A percentile compares a stretch with the other conserved stretches of the same genome.
Evolutionary conservation across 2,329 filamentous ascomycete genomes (phyloP).

Genomic region (Neurospora sp.): DNA sequence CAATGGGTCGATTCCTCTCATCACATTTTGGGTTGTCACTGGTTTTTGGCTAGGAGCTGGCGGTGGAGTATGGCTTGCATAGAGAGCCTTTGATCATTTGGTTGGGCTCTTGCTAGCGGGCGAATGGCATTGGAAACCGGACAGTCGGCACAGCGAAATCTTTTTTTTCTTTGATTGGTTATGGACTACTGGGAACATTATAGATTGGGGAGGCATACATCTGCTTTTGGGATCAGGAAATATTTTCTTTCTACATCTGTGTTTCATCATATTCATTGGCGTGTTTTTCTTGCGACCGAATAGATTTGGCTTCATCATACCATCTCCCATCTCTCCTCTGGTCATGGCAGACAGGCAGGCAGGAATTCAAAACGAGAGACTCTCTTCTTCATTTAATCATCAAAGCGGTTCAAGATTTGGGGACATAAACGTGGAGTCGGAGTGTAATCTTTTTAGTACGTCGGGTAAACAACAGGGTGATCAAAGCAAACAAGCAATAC

Average conservation of each 20-base stretch:
- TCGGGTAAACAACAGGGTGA: neutral
- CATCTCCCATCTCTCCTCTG: conserved; percentile 1
- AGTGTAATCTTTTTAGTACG: neutral
- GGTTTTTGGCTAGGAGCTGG: neutral
- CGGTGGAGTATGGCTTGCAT: neutral
- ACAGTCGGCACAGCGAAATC: neutral
- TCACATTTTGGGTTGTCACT: neutral
- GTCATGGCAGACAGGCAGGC: neutral
- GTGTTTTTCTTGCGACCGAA: conserved; percentile 8
- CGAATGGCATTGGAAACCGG: neutral
- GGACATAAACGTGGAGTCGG: neutral
- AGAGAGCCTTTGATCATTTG: neutral
- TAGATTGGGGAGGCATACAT: neutral
- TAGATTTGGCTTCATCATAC: conserved; percentile 12
- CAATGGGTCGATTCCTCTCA: neutral
- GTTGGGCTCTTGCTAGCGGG: neutral
- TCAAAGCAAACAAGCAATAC: neutral
- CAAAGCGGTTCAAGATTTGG: neutral
- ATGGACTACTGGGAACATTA: neutral
- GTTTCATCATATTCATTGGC: neutral
- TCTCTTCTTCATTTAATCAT: conserved; percentile 2
- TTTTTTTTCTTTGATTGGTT: neutral
- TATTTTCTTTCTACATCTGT: neutral
- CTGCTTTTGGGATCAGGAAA: neutral
- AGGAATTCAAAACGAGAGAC: conserved; percentile 7